Evolutionary conservation across 2,329 filamentous ascomycete species (phyloP), one percentile per base, ranked within the genome.

Genomic region (Arthroderma sp.): DNA sequence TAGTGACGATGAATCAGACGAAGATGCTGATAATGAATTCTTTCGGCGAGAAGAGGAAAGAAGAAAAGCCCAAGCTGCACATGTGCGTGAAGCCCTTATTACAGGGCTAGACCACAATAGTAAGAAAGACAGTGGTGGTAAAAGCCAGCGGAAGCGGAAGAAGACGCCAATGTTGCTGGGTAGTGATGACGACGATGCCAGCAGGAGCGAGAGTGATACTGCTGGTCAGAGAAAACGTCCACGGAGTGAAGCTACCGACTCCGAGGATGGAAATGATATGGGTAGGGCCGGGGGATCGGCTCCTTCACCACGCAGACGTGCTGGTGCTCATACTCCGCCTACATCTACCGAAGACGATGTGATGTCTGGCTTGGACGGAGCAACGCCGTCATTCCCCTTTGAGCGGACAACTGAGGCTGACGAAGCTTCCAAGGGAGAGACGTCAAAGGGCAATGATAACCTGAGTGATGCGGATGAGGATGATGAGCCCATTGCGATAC

Each of bases 1-100:
- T 33, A 86, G 83, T 52, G 91, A 96, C 58, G 91, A 96, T 43
- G 87, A 94, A 53, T 81, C 75, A n/a, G 86, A 94, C 56, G 78
- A 75, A 31, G 85, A 87, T 39, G 75, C 77, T 46, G 77, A 84
- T 62, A 69, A 60, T 22, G 78, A 75, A 15, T 95, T 95, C 64
- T 95, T 89, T 62, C 78, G 74, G 2, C 72, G 76, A 10, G 88
- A 95, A 63, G 78, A 81, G 60, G 67, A 73, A 51, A 70, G 81
- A 48, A 71, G 83, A 40, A 71, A 77, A 50, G 73, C 73, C 40
- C 74, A 73, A 42, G 64, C 63, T 29, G 62, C 67, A 30, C 65
- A 67, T 10, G 68, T 77, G 46, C 66, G 67, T 45, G 67, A 70
- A 42, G 69, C 69, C 4, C 51, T 77, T 44, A 60, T 68, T 33